phyloP scores from a whole-genome alignment of 2,329 filamentous ascomycete genomes.

The Apiospora kogelbergensis region DNA sequence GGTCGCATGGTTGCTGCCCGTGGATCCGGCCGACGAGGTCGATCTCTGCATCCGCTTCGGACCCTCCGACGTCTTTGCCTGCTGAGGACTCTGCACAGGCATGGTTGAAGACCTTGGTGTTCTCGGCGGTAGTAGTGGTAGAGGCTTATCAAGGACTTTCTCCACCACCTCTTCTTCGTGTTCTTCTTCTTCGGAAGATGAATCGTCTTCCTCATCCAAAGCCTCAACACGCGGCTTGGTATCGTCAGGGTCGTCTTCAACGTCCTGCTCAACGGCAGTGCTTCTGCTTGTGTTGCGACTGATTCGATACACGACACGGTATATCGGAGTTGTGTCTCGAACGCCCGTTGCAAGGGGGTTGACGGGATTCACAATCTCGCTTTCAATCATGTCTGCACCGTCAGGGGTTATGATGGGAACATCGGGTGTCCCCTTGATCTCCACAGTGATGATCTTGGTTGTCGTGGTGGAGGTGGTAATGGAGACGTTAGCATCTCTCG shows the following conservation, averaged over 20 bases:
- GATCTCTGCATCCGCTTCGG: conserved; percentile 13
- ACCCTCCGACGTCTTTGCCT: conserved; percentile 13
- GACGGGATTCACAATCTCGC: conserved; percentile 31
- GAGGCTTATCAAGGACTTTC: conserved; percentile 1
- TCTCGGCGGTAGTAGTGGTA: conserved; percentile 25
- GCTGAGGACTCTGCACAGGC: conserved; percentile 18
- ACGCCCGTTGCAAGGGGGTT: conserved; percentile 7
- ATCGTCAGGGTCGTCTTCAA: conserved; percentile 27
- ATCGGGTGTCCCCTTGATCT: conserved; percentile 54
- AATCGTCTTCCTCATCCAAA: conserved; percentile 22
- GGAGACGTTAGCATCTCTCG: conserved; percentile 56
- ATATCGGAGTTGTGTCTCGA: conserved; percentile 33
- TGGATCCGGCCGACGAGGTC: conserved; percentile 18
- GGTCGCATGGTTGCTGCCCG: conserved; percentile 11
- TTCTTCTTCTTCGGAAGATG: conserved; percentile 1
- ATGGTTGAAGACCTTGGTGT: conserved; percentile 17
- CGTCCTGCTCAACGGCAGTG: conserved; percentile 36
- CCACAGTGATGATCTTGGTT: conserved; percentile 64
- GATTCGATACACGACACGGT: conserved; percentile 60
- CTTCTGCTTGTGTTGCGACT: conserved; percentile 50
- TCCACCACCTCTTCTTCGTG: conserved; percentile 9
- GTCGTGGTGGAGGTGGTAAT: conserved; percentile 60
- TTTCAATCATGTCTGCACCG: conserved; percentile 58
- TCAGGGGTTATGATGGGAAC: conserved; percentile 55
- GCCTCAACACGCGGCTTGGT: conserved; percentile 23